A percentile compares a stretch with the other conserved stretches of the same genome.
Evolutionary conservation across 129 eudicot species (phyloP).

Genomic region (carrot (Daucus carota)): DH1_v3.0 NC_030384.2:44328001-44328500

Average conservation of each 20-base stretch:
- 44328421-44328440: too few species aligned
- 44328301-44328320: too few species aligned
- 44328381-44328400: too few species aligned
- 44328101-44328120: constrained; percentile 1
- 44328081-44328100: not conserved
- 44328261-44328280: not conserved
- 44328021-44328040: not conserved
- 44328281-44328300: not conserved
- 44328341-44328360: not conserved
- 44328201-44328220: not conserved
- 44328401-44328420: too few species aligned
- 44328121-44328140: not conserved
- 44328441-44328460: too few species aligned
- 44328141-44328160: not conserved
- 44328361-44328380: too few species aligned
- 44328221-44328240: not conserved
- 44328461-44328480: too few species aligned
- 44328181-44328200: not conserved
- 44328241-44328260: not conserved
- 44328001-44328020: not conserved
- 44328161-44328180: not conserved
- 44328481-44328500: too few species aligned
- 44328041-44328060: not conserved
- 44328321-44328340: not conserved
- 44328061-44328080: constrained; percentile 4